Percentiles rank a stretch among this genome's conserved stretches.
phyloP scores from a whole-genome alignment of 257 asterid species.

The Solanum neorickii region DNA sequence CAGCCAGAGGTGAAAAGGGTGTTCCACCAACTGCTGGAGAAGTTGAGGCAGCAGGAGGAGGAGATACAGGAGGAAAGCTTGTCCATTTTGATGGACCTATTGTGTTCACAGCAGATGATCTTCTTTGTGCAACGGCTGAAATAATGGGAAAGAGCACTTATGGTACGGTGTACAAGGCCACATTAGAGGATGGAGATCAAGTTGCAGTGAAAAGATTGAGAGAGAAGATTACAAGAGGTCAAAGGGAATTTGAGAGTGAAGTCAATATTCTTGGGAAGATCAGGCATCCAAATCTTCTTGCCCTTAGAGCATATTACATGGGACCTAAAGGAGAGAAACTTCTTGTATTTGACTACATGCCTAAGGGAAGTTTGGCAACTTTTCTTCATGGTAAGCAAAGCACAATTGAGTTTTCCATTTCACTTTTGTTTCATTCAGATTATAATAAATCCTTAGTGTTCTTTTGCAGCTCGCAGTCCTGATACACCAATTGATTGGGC shows the following conservation, averaged over 20 bases:
- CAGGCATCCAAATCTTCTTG: conserved; percentile 79
- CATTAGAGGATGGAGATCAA: conserved; percentile 80
- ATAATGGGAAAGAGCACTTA: conserved; percentile 94
- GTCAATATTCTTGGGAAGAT: conserved; percentile 69
- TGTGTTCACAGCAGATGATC: conserved; percentile 82
- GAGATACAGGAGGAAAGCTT: conserved; percentile 87
- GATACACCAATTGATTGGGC: conserved; percentile 68
- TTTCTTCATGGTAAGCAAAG: conserved; percentile 64
- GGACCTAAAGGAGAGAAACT: conserved; percentile 98
- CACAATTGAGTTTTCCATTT: not conserved
- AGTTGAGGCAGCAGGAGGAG: conserved; percentile 55
- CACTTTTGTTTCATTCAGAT: not conserved
- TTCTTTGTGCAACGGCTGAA: conserved; percentile 90
- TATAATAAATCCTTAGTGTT: not conserved
- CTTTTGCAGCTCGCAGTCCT: conserved; percentile 62
- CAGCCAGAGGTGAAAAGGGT: conserved; percentile 25
- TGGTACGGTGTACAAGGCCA: conserved; percentile 87
- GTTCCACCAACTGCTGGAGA: conserved; percentile 26
- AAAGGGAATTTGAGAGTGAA: conserved; percentile 75
- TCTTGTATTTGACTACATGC: conserved; percentile 90
- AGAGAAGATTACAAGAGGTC: conserved; percentile 80
- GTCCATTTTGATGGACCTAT: conserved; percentile 86
- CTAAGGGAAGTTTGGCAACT: conserved; percentile 74
- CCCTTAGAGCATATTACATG: conserved; percentile 78
- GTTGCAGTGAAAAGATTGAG: conserved; percentile 95